These are phyloP conservation scores for Holtermanniella nyarrowii DNA, from an alignment of 768 basidiomycete species.

Conservation along the genomic window DNA sequence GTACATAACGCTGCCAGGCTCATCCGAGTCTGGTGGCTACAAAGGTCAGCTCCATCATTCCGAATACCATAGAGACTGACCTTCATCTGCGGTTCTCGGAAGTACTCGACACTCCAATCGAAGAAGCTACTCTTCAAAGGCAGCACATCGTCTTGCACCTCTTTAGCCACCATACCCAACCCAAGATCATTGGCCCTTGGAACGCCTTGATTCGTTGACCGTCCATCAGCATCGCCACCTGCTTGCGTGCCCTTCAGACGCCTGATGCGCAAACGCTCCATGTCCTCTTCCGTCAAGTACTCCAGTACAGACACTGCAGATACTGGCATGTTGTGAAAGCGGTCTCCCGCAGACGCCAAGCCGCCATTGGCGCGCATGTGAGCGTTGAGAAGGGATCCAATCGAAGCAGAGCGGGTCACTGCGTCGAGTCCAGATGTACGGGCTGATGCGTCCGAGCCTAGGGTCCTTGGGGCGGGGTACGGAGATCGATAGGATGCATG, in stretches of 20 bases:
- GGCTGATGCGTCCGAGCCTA: not conserved
- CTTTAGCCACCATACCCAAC: slow-evolving; percentile 41
- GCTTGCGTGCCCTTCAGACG: slow-evolving; percentile 43
- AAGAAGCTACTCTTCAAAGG: slow-evolving; percentile 87
- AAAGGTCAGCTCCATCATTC: not conserved
- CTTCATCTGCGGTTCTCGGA: slow-evolving; percentile 97
- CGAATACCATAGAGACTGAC: slow-evolving; percentile 46
- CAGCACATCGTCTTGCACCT: slow-evolving; percentile 68
- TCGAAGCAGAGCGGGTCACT: not conserved
- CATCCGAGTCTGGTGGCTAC: slow-evolving; percentile 87
- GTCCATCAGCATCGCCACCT: slow-evolving; percentile 31
- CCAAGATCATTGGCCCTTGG: slow-evolving; percentile 42
- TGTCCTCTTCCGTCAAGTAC: slow-evolving; percentile 83
- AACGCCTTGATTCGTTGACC: slow-evolving; percentile 43
- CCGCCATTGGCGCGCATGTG: slow-evolving; percentile 4
- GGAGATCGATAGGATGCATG: not conserved
- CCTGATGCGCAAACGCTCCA: slow-evolving; percentile 74
- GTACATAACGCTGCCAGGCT: slow-evolving; percentile 85
- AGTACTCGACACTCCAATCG: slow-evolving; percentile 95
- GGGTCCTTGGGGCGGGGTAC: not conserved
- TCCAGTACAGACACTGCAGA: slow-evolving; percentile 69
- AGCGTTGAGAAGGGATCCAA: slow-evolving; percentile 1
- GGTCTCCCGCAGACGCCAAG: not conserved
- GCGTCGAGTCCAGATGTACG: not conserved
- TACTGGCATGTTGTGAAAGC: slow-evolving; percentile 1